These are phyloP conservation scores for Xanthoconium purpureum DNA, from an alignment of 768 basidiomycete species.

Conservation along the genomic window DNA sequence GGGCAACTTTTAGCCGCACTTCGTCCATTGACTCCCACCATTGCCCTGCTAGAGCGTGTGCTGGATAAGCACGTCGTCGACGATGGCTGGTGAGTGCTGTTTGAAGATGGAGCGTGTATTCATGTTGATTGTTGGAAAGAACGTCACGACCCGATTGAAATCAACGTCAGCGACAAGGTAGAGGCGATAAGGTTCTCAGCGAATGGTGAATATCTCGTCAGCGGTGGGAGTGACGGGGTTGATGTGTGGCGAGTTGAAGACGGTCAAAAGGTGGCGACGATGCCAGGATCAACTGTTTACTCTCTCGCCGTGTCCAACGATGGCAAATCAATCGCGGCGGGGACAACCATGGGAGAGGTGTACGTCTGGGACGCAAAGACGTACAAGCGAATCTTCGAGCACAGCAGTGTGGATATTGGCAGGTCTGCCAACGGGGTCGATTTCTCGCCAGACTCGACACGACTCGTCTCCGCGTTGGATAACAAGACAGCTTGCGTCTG, in stretches of 20 bases:
- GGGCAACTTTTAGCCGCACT: too few species aligned
- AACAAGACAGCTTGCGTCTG: background rate
- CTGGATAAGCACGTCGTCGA: too few species aligned
- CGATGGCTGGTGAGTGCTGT: background rate
- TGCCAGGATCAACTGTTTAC: background rate
- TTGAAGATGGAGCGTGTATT: background rate
- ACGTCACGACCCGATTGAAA: background rate
- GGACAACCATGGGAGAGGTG: background rate
- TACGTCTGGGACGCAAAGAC: background rate
- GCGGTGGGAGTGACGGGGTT: background rate
- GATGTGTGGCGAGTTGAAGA: background rate
- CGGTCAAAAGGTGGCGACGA: background rate
- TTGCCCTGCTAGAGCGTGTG: too few species aligned
- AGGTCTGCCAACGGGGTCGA: too few species aligned
- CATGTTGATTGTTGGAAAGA: background rate
- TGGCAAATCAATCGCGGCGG: background rate
- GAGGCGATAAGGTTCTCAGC: background rate
- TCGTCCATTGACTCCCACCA: too few species aligned
- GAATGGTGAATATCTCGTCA: background rate
- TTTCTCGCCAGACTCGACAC: slow-evolving; percentile 1
- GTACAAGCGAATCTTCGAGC: background rate
- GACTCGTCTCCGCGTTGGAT: background rate
- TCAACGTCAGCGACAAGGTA: background rate
- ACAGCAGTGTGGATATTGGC: background rate
- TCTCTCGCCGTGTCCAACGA: background rate